Conservation (phyloP, 2,329 filamentous ascomycete species). For the Lizonia empirigonia region DNA sequence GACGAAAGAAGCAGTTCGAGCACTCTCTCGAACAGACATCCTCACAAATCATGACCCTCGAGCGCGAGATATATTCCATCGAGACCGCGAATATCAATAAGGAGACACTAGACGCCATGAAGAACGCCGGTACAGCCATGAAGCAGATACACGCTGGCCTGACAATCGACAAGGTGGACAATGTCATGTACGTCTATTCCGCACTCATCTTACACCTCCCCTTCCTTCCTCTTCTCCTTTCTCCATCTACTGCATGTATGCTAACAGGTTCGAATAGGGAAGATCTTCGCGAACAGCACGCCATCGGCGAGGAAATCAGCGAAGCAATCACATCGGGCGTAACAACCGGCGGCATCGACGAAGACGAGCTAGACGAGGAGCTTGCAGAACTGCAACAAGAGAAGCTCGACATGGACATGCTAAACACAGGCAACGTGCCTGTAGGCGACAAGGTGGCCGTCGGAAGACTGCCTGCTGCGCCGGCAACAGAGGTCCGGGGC, state of each 20-base stretch:
- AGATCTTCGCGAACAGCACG: conserved; percentile 86
- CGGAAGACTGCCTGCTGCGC: conserved; percentile 75
- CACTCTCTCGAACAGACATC: conserved; percentile 89
- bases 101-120: conserved; percentile 93
- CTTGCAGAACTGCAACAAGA: conserved; percentile 89
- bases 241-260: background rate
- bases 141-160: conserved; percentile 88
- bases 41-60: conserved; percentile 87
- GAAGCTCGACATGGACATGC: conserved; percentile 89
- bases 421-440: conserved; percentile 84
- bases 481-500: conserved; percentile 63
- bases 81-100: conserved; percentile 99
- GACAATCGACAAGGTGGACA: conserved; percentile 92
- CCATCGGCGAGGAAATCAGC: conserved; percentile 90
- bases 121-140: conserved; percentile 89
- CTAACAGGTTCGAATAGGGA: too few species aligned
- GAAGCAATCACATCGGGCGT: conserved; percentile 76
- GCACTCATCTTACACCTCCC: background rate
- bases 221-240: background rate
- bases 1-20: conserved; percentile 94
- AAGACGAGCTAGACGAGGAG: conserved; percentile 83
- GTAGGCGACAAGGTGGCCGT: conserved; percentile 71
- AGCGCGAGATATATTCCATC: conserved; percentile 95
- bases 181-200: conserved; percentile 81
- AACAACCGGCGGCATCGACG: conserved; percentile 76